Evolutionary conservation across 345 rosid species (phyloP), one percentile per base, ranked within the genome.

Genomic region (Lenwebbia sp.): DNA sequence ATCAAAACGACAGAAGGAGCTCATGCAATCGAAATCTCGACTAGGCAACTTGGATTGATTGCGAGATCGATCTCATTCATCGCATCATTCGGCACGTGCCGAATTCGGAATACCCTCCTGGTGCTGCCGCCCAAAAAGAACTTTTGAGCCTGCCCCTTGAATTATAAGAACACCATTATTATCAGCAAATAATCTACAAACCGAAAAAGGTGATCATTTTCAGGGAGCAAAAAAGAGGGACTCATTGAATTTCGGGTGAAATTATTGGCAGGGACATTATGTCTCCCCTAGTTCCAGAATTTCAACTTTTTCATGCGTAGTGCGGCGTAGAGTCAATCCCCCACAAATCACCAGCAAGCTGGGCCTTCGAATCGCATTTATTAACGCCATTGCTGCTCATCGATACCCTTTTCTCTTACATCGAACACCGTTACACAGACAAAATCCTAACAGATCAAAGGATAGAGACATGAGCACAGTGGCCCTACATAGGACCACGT

Each of bases 21-120:
- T 19, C 25, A 54, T 54, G 25, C 9, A 6, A 19, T 54, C 25
- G 10, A 54, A 21, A 10, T 54, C 56, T 54, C 23, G 6, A 21
- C 10, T 54, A 21, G 3, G 21, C 21, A 53, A 15, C 8, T n/a
- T n/a, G n/a, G n/a, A n/a, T 53, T 15, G 76, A 65, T 33, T 33
- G 12, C 76, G 4, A 0, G 5, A 17, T 33, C 1, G 3, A 65
- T 17, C 11, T 23, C 23, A 4, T 28, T 30, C 6, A 0, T 10
- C 5, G 1, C 5, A 65, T 65, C 75, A 15, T n/a, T n/a, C n/a
- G n/a, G n/a, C n/a, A n/a, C n/a, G n/a, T n/a, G n/a, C n/a, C n/a
- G n/a, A n/a, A n/a, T n/a, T n/a, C n/a, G n/a, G n/a, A n/a, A n/a
- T n/a, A n/a, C n/a, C n/a, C n/a, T n/a, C n/a, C n/a, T n/a, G n/a